These are phyloP conservation scores for Arthroderma uncinatum DNA, from an alignment of 2,329 filamentous ascomycete species.

Conservation along the genomic window DNA sequence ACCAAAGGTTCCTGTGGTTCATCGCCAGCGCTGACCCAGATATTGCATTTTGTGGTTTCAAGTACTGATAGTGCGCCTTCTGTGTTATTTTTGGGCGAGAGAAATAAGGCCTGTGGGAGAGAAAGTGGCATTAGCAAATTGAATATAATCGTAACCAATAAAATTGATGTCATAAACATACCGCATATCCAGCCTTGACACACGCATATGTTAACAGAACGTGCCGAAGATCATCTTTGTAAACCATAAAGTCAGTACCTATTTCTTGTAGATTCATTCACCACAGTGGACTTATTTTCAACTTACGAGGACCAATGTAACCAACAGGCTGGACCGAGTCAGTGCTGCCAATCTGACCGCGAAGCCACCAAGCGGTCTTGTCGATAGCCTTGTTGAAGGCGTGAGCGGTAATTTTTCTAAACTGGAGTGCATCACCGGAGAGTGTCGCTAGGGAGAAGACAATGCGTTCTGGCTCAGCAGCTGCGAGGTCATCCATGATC, in stretches of 20 bases:
- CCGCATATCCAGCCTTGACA: slow-evolving; percentile 5
- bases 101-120: background rate
- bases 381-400: slow-evolving; percentile 2
- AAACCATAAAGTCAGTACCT: background rate
- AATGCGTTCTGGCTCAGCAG: background rate
- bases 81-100: slow-evolving; percentile 4
- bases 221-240: slow-evolving; percentile 1
- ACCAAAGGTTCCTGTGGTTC: background rate
- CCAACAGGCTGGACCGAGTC: background rate
- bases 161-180: background rate
- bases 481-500: slow-evolving; percentile 3
- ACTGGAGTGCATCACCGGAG: background rate
- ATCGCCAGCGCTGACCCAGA: background rate
- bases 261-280: no score
- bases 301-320: slow-evolving; percentile 7
- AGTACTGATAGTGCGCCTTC: background rate
- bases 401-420: background rate
- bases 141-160: background rate
- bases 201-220: slow-evolving; percentile 1
- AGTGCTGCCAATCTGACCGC: background rate
- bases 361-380: slow-evolving; percentile 5
- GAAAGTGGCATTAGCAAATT: background rate
- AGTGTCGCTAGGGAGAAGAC: background rate
- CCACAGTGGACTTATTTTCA: background rate
- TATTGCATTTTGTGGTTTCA: slow-evolving; percentile 5